Conservation (phyloP, 495 filamentous ascomycete species). For the Neurospora intermedia region DNA sequence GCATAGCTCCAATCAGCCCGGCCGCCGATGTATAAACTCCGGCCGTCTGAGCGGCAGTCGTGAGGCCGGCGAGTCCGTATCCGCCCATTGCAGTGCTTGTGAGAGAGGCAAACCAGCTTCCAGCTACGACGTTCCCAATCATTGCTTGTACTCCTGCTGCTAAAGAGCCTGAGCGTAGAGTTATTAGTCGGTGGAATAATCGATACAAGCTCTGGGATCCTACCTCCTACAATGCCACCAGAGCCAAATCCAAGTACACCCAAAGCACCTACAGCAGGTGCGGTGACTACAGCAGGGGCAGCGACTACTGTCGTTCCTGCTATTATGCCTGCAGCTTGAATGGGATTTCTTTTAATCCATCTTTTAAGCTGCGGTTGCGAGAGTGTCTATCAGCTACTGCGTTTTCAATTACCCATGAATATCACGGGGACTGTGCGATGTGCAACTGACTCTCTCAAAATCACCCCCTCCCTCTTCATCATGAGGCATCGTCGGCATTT, state of each 20-base stretch:
- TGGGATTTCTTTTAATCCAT: background rate
- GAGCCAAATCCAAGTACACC: background rate
- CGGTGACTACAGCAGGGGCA: background rate
- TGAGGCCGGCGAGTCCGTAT: background rate
- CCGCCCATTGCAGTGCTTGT: background rate
- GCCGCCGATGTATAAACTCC: background rate
- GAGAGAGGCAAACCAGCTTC: background rate
- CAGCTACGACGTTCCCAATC: background rate
- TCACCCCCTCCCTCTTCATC: too few species aligned
- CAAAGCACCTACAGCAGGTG: background rate
- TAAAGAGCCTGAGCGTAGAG: background rate
- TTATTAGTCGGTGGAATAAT: background rate
- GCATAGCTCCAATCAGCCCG: background rate
- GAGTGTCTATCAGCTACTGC: background rate
- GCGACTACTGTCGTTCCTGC: conserved; percentile 1
- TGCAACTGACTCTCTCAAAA: background rate
- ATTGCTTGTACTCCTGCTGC: background rate
- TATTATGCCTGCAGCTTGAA: background rate
- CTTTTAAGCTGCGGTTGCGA: background rate
- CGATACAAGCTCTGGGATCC: background rate
- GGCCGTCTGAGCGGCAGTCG: background rate
- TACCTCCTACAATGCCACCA: conserved; percentile 5
- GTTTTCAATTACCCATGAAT: rapidly evolving
- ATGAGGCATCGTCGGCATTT: background rate
- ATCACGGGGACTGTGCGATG: background rate